These are phyloP conservation scores for Coemansia furcata DNA, from an alignment of 192 early-diverging fungal genomes.

Conservation along the genomic window DNA sequence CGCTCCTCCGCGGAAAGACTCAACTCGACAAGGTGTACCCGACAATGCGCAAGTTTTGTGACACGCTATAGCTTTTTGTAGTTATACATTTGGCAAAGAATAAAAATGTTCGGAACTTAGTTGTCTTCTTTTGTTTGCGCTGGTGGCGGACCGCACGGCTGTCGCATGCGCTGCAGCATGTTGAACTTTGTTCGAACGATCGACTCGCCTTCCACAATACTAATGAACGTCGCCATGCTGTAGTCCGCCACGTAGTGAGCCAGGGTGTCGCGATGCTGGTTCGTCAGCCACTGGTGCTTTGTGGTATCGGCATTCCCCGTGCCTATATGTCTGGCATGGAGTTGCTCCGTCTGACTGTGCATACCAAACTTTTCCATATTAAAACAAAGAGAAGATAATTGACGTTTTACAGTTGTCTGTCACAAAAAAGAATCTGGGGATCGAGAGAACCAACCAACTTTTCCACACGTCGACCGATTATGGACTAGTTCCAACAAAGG, in stretches of 20 bases:
- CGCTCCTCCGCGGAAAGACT: conserved; percentile 17
- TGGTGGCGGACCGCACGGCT: conserved; percentile 35
- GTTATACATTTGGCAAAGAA: background rate
- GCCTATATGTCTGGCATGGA: conserved; percentile 44
- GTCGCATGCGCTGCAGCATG: conserved; percentile 38
- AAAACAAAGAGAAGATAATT: background rate
- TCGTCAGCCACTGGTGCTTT: conserved; percentile 46
- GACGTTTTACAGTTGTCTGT: background rate
- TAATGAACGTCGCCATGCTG: conserved; percentile 42
- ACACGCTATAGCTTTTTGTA: background rate
- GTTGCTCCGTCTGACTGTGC: conserved; percentile 53
- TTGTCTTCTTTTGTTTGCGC: background rate
- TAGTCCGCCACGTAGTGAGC: conserved; percentile 44
- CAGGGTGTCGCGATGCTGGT: conserved; percentile 53
- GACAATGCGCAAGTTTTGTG: conserved; percentile 1
- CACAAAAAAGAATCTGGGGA: background rate
- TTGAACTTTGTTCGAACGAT: conserved; percentile 25
- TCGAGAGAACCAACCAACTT: background rate
- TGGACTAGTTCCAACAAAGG: background rate
- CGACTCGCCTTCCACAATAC: conserved; percentile 43
- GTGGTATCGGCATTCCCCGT: conserved; percentile 49
- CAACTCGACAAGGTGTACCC: conserved; percentile 22
- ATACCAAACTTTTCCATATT: conserved; percentile 55
- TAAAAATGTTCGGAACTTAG: background rate
- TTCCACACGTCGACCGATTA: background rate